Conservation (phyloP, 2,329 filamentous ascomycete genomes). For the Alternaria brassicicola region DNA sequence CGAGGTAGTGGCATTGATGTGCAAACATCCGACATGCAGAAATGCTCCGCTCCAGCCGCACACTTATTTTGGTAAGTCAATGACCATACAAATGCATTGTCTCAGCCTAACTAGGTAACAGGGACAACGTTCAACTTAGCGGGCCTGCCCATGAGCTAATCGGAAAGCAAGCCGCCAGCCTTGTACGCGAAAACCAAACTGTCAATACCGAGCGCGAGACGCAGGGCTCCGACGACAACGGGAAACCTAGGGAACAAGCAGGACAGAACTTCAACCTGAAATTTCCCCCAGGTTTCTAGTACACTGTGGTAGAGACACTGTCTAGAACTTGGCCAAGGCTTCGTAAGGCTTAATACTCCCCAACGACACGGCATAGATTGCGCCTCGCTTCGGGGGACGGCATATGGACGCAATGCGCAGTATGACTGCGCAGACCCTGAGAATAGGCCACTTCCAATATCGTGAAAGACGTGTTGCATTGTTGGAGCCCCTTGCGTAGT, state of each 20-base stretch:
- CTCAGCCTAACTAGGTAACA: constrained; percentile 36
- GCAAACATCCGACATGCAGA: constrained; percentile 37
- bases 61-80: constrained; percentile 46
- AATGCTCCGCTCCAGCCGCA: constrained; percentile 39
- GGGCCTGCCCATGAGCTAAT: constrained; percentile 45
- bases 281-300: constrained; percentile 44
- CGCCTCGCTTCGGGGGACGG: constrained; percentile 1
- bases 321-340: constrained; percentile 25
- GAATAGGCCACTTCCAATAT: constrained; percentile 22
- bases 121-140: constrained; percentile 46
- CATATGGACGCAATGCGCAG: constrained; percentile 7
- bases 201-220: constrained; percentile 33
- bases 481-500: constrained; percentile 45
- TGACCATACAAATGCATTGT: constrained; percentile 40
- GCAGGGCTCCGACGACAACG: constrained; percentile 20
- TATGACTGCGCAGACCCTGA: constrained; percentile 23
- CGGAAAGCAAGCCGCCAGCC: constrained; percentile 42
- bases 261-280: constrained; percentile 34
- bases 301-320: constrained; percentile 16
- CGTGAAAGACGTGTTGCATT: constrained; percentile 30
- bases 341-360: not conserved
- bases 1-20: constrained; percentile 19
- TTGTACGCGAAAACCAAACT: constrained; percentile 41
- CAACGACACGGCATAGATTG: constrained; percentile 8
- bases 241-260: constrained; percentile 21